Conservation (phyloP, 169 alveolate genomes). For the Amoebophrya sp. region DNA sequence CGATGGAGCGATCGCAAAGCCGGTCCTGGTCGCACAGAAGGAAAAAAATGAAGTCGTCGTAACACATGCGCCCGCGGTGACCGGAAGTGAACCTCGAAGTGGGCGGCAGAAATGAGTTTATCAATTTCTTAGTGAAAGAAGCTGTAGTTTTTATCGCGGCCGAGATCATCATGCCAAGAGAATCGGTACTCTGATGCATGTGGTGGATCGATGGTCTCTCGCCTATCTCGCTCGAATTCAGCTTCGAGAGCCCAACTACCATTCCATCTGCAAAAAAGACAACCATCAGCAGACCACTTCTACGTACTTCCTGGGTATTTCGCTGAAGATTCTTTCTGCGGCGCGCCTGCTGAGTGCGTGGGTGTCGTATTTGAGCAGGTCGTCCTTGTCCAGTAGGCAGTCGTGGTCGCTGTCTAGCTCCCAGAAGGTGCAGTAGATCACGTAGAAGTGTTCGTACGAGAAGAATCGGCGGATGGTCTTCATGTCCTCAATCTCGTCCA, state of each 20-base stretch:
- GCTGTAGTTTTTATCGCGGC: neutral
- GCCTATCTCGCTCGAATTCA: neutral
- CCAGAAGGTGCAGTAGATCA: constrained; percentile 35
- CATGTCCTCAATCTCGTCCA: neutral
- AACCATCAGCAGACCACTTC: neutral
- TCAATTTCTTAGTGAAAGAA: neutral
- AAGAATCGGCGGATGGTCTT: too few species aligned
- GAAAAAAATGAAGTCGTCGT: neutral
- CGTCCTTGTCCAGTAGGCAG: constrained; percentile 31
- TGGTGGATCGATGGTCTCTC: neutral
- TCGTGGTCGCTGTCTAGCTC: constrained; percentile 32
- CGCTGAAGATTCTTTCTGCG: neutral
- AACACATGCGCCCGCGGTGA: neutral
- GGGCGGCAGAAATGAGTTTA: neutral
- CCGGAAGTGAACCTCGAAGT: neutral
- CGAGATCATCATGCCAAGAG: neutral
- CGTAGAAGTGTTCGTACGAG: too few species aligned
- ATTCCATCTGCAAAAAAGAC: neutral
- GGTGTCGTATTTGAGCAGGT: constrained; percentile 30
- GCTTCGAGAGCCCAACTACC: neutral
- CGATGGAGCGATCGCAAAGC: neutral
- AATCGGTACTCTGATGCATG: too few species aligned
- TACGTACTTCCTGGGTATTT: neutral
- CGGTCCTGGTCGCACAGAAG: neutral
- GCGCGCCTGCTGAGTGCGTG: neutral